These are phyloP conservation scores for Coccomyxa sp. DNA, from an alignment of 139 green algal genomes.

Conservation along the genomic window DNA sequence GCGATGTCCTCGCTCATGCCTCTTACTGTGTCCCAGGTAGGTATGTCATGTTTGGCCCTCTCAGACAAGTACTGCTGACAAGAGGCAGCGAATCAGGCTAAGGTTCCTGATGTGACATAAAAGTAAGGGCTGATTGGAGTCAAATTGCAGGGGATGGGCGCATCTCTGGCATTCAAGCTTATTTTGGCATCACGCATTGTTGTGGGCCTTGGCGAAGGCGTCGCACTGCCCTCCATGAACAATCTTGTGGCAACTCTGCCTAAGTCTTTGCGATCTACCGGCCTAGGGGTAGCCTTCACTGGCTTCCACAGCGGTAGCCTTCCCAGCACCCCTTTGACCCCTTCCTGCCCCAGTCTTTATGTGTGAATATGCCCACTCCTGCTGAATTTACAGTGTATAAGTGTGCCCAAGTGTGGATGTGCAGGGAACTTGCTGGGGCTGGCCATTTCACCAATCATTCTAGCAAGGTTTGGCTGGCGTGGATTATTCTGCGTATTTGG, in stretches of 20 bases:
- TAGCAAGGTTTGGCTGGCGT: conserved; percentile 69
- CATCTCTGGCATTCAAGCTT: no score
- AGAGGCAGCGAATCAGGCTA: neutral
- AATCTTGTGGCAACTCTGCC: conserved; percentile 77
- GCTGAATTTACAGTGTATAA: no score
- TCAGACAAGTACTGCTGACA: neutral
- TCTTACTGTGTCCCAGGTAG: conserved; percentile 18
- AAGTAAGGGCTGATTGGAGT: conserved; percentile 51
- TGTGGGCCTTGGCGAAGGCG: conserved; percentile 89
- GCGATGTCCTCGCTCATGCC: conserved; percentile 74
- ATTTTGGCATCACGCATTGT: conserved; percentile 36
- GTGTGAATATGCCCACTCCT: no score
- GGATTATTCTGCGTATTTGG: conserved; percentile 79
- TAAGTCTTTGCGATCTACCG: conserved; percentile 39
- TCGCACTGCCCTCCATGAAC: conserved; percentile 92
- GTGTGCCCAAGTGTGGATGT: no score
- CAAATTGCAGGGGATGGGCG: conserved; percentile 58
- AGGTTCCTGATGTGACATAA: conserved; percentile 11
- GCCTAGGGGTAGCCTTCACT: conserved; percentile 67
- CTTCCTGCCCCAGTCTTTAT: no score
- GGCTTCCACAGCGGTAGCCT: conserved; percentile 77
- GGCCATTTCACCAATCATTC: conserved; percentile 70
- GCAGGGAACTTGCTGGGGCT: conserved; percentile 82
- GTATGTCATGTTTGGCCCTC: neutral
- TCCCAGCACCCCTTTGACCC: no score